Evolutionary conservation across 257 asterid genomes (phyloP).

Genomic region (Lavandula angustifolia): DNA sequence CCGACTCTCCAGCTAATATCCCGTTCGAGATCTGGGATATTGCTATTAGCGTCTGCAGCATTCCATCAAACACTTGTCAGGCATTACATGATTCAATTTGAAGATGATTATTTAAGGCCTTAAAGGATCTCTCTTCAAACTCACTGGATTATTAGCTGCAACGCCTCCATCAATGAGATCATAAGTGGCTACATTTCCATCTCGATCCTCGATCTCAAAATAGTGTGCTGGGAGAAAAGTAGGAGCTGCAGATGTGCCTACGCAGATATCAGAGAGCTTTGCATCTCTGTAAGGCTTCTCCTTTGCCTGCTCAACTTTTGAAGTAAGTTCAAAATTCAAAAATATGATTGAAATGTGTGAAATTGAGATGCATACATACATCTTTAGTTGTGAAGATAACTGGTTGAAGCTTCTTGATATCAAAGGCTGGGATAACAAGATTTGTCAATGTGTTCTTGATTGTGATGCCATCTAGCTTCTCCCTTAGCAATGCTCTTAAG

Average conservation of each 20-base stretch:
- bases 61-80: background rate
- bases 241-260: slow-evolving; percentile 73
- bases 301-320: slow-evolving; percentile 38
- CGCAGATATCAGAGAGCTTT: slow-evolving; percentile 54
- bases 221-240: slow-evolving; percentile 65
- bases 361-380: slow-evolving; percentile 21
- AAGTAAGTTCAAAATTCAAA: background rate
- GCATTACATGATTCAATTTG: too few species aligned
- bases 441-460: slow-evolving; percentile 45
- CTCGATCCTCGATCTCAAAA: slow-evolving; percentile 46
- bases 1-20: slow-evolving; percentile 45
- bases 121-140: background rate
- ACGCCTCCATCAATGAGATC: slow-evolving; percentile 71
- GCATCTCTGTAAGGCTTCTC: slow-evolving; percentile 44
- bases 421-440: slow-evolving; percentile 52
- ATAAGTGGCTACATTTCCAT: slow-evolving; percentile 33
- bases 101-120: too few species aligned
- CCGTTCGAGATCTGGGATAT: slow-evolving; percentile 59
- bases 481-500: slow-evolving; percentile 33
- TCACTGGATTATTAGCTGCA: slow-evolving; percentile 69
- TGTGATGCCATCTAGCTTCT: slow-evolving; percentile 36
- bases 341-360: background rate
- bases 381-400: slow-evolving; percentile 42
- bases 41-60: slow-evolving; percentile 57
- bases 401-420: slow-evolving; percentile 52